Base-by-base conservation (phyloP, 2,329 filamentous ascomycete genomes). In the Fusarium siculi region DNA sequence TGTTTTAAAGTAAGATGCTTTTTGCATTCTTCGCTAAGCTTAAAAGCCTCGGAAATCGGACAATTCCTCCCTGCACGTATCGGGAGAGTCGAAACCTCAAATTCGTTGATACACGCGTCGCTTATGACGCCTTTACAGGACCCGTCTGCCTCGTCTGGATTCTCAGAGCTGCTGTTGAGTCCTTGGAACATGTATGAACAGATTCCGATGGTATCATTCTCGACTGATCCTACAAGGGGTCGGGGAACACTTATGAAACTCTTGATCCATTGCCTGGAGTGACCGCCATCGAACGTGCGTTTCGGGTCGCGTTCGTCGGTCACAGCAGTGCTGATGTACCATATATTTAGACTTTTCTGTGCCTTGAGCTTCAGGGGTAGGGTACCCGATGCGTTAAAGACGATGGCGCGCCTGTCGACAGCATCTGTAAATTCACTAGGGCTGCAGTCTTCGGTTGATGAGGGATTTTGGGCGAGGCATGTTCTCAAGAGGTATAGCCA, bases 361-460 rank as follows among this genome's bases (percentile, higher is more conserved):
- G 12, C 39, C 10, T 14, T 2, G 39, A 65, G 15, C 1, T 39
- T 5, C 1, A 39, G 1, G 5, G 47, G 14, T 5, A 63, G 7
- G 4, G 62, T 47, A 6, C 58, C 40, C 2, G 47, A 64, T 2
- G 63, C 53, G 21, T 65, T 64, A 40, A 40, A 40, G 25, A 25
- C 25, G 25, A 25, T 25, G 25, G 25, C 25, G 25, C 25, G 25
- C 25, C 25, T 5, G 25, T 25, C 25, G 25, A 25, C 25, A 25
- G 25, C 25, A 25, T 25, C 25, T 25, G 25, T 25, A 25, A 25
- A 25, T 25, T 25, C 25, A 25, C 25, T 25, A 25, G 25, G 25
- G 19, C 30, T 32, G 30, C 59, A 64, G 5, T 52, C 10, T 21
- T 34, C 4, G 0, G 23, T 2, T 9, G 4, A 4, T 5, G 55